Base-by-base conservation (phyloP, 495 filamentous ascomycete genomes). In the Hypoxylon cercidicola region DNA sequence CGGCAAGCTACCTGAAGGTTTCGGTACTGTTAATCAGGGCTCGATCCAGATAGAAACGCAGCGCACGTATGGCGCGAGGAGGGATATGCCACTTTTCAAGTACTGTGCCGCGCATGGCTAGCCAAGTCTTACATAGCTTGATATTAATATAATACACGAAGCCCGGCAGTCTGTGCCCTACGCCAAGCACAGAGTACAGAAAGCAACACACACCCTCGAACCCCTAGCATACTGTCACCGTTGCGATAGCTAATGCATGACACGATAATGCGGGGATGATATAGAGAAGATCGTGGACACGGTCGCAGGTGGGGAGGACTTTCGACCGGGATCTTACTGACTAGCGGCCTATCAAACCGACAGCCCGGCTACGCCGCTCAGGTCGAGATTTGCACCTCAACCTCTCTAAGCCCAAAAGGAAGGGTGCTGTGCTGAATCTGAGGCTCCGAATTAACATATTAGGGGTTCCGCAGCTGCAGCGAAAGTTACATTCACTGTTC, bases 271-370 rank as follows among this genome's bases (percentile, higher is more conserved):
- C 59, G 65, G 59, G 55, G 65, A 63, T 68, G 55, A 43, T 46
- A 60, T 68, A 51, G 20, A 58, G 20, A 58, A 37, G 32, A 54
- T 46, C 21, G 12, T 18, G 25, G 55, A 39, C 21, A 19, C 45
- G 37, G 57, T 56, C 56, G 47, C 18, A 50, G 25, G 49, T 55
- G 5, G 32, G 18, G 39, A 28, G 43, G 54, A 16, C 45, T 10
- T 4, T 45, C 34, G 55, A 60, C 65, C 20, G 41, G 64, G 65
- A 55, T 55, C 9, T 16, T 4, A 35, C 49, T 59, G 21, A 46
- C 54, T 59, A 60, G 48, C 54, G 64, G 54, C 59, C 65, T 68
- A 63, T 51, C 65, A 68, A 55, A 60, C 55, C 59, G 65, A 68
- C 59, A 63, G 55, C 35, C 65, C 65, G 50, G 59, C 25, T 55